Evolutionary conservation across 78 protist genomes (phyloP).

Genomic region (Dictyostelium citrinum): DNA sequence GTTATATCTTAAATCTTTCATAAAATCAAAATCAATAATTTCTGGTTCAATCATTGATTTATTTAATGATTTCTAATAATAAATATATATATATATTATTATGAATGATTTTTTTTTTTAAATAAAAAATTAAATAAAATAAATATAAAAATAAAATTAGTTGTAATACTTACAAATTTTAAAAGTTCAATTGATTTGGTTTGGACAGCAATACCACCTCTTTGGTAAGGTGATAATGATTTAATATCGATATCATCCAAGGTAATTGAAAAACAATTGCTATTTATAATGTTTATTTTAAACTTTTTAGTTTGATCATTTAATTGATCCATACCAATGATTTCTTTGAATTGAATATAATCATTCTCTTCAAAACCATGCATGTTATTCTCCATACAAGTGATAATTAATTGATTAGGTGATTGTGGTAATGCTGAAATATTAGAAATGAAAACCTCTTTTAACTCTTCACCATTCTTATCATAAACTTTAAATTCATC

Average conservation of each 20-base stretch:
- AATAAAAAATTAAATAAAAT: background rate
- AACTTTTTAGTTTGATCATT: conserved; percentile 62
- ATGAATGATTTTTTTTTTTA: too few relatives aligned
- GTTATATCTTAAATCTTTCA: conserved; percentile 75
- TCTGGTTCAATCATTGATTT: conserved; percentile 79
- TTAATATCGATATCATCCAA: conserved; percentile 73
- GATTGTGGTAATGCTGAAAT: background rate
- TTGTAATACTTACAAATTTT: conserved; percentile 78
- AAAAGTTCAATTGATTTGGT: conserved; percentile 84
- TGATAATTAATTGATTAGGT: conserved; percentile 83
- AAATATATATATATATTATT: too few relatives aligned
- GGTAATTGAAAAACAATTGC: conserved; percentile 77
- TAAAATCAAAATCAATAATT: conserved; percentile 86
- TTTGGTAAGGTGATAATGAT: conserved; percentile 18
- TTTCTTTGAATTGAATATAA: conserved; percentile 89
- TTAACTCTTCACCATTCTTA: conserved; percentile 90
- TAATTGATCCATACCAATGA: conserved; percentile 93
- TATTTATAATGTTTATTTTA: conserved; percentile 50
- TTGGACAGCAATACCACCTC: conserved; percentile 91
- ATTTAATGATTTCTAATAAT: conserved; percentile 64
- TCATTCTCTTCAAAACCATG: conserved; percentile 93
- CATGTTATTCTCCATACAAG: conserved; percentile 83
- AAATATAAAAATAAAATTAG: too few relatives aligned
- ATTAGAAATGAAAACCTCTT: conserved; percentile 63
- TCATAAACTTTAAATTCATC: conserved; percentile 85